phyloP scores from a whole-genome alignment of 495 filamentous ascomycete species.

The Penicillium subrubescens region DNA sequence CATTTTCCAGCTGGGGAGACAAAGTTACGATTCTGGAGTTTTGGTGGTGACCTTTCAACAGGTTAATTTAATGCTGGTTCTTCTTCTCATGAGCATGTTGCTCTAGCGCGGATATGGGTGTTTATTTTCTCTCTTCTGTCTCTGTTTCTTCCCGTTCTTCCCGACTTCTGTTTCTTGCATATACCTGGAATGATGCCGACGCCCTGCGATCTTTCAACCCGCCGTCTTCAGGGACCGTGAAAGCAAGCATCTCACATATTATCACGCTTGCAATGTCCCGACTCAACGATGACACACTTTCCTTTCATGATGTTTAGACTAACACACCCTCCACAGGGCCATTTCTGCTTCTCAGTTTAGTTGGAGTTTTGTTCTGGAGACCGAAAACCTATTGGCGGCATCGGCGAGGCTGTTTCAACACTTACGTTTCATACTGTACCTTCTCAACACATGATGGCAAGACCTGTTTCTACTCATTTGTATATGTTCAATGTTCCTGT shows the following conservation, averaged over 20 bases:
- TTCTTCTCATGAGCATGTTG: slow-evolving; percentile 12
- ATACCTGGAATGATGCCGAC: slow-evolving; percentile 20
- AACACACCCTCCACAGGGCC: slow-evolving; percentile 17
- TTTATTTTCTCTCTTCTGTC: slow-evolving; percentile 11
- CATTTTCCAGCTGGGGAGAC: slow-evolving; percentile 31
- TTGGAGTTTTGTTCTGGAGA: slow-evolving; percentile 14
- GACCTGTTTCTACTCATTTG: slow-evolving; percentile 2
- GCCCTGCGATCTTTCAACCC: slow-evolving; percentile 7
- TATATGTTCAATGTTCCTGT: slow-evolving; percentile 10
- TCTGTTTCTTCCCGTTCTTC: slow-evolving; percentile 8
- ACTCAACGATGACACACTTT: slow-evolving; percentile 10
- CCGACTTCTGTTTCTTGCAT: slow-evolving; percentile 10
- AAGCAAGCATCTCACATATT: background rate
- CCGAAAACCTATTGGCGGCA: slow-evolving; percentile 19
- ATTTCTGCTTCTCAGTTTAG: slow-evolving; percentile 8
- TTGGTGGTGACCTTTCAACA: slow-evolving; percentile 43
- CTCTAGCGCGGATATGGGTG: slow-evolving; percentile 10
- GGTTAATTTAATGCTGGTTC: slow-evolving; percentile 24
- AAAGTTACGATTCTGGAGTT: slow-evolving; percentile 44
- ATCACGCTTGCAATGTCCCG: slow-evolving; percentile 1
- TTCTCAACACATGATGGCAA: background rate
- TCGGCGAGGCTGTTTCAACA: slow-evolving; percentile 38
- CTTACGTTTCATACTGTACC: slow-evolving; percentile 28
- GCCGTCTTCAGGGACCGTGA: slow-evolving; percentile 4
- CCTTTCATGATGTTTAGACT: slow-evolving; percentile 20